A percentile compares a stretch with the other conserved stretches of the same genome.
Evolutionary conservation across 306 rosid species (phyloP).

Genomic region (Senna siamea): DNA sequence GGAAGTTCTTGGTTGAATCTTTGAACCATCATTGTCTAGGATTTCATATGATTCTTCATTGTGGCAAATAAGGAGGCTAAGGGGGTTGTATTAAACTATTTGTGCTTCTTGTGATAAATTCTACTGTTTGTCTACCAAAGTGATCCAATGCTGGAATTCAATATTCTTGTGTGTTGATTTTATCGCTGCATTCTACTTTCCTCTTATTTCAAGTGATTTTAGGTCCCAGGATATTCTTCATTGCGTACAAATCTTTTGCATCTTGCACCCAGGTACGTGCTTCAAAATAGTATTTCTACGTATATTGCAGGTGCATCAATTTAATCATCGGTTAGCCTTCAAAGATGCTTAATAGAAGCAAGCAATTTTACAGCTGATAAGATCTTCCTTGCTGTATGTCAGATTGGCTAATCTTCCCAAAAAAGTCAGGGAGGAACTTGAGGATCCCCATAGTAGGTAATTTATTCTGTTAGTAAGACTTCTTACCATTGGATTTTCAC

Average conservation of each 20-base stretch:
- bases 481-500: constrained; percentile 30
- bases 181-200: constrained; percentile 19
- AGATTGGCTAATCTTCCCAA: constrained; percentile 83
- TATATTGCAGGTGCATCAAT: constrained; percentile 17
- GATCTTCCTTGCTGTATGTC: constrained; percentile 20
- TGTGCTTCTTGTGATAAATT: constrained; percentile 9
- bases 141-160: constrained; percentile 20
- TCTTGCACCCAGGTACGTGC: constrained; percentile 73
- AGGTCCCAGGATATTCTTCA: constrained; percentile 71
- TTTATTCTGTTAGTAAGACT: constrained; percentile 30
- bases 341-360: constrained; percentile 23
- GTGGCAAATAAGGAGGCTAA: neutral
- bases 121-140: neutral
- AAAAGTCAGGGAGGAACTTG: constrained; percentile 75
- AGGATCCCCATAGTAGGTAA: constrained; percentile 88
- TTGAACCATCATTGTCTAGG: neutral
- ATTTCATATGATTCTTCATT: constrained; percentile 16
- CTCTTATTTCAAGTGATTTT: constrained; percentile 31
- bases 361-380: constrained; percentile 24
- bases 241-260: constrained; percentile 74
- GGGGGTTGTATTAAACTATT: constrained; percentile 1
- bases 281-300: constrained; percentile 10
- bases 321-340: neutral
- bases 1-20: neutral
- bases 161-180: constrained; percentile 13